phyloP scores from a whole-genome alignment of 352 stramenopile species.

The Thalassiosira mediterranea region DNA sequence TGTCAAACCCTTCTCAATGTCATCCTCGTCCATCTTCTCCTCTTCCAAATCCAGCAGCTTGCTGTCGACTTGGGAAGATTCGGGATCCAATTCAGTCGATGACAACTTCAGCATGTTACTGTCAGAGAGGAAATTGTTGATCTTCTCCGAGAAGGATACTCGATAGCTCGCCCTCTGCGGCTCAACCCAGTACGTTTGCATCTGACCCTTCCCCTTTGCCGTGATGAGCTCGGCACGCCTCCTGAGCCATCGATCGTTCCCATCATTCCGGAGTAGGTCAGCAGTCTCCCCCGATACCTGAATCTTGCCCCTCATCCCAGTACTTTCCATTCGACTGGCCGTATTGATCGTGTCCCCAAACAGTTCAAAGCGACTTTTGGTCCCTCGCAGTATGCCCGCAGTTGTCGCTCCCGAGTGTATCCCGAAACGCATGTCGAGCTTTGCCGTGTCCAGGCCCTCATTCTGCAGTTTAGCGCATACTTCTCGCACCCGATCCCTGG shows the following conservation, averaged over 20 bases:
- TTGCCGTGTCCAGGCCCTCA: constrained; percentile 33
- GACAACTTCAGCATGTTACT: too few species aligned
- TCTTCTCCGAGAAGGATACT: too few species aligned
- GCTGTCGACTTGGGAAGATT: too few species aligned
- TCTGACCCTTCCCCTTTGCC: constrained; percentile 66
- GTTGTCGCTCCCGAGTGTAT: constrained; percentile 49
- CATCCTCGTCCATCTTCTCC: too few species aligned
- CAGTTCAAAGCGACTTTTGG: constrained; percentile 57
- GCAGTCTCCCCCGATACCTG: constrained; percentile 47
- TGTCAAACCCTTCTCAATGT: too few species aligned
- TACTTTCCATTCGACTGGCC: constrained; percentile 54
- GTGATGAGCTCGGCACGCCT: constrained; percentile 50
- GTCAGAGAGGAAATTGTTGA: too few species aligned
- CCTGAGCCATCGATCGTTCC: constrained; percentile 46
- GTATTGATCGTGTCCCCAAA: constrained; percentile 66
- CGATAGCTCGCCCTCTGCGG: too few species aligned
- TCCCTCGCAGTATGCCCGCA: constrained; percentile 52
- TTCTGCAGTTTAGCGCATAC: constrained; percentile 38
- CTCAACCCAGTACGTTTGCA: constrained; percentile 73
- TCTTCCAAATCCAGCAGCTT: too few species aligned
- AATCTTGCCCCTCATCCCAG: constrained; percentile 40
- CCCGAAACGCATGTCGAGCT: constrained; percentile 43
- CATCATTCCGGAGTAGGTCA: constrained; percentile 21
- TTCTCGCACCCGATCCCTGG: too few species aligned
- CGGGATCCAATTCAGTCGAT: too few species aligned